These are phyloP conservation scores for Trichocladium uniseriatum DNA, from an alignment of 495 filamentous ascomycete genomes.

Conservation along the genomic window DNA sequence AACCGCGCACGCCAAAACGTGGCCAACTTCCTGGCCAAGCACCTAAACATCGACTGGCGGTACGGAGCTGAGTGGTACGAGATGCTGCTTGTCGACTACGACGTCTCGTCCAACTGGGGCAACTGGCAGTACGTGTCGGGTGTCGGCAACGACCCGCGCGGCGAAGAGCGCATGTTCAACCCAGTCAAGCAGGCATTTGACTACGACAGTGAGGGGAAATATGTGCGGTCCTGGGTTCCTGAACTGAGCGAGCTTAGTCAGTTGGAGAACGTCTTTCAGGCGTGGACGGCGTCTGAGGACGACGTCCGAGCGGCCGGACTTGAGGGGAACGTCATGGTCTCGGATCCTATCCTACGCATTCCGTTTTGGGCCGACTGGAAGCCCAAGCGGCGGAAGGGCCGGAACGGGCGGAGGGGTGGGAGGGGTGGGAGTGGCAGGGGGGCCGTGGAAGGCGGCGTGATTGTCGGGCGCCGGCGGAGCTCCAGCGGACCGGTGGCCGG, in stretches of 20 bases:
- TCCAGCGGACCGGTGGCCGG: too few species aligned
- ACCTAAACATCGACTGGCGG: constrained; percentile 65
- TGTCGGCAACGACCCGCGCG: constrained; percentile 63
- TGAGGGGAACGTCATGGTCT: constrained; percentile 41
- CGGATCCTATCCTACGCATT: constrained; percentile 48
- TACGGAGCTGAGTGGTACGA: constrained; percentile 75
- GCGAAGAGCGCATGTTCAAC: constrained; percentile 58
- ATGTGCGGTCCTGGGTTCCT: constrained; percentile 56
- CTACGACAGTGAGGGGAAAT: constrained; percentile 56
- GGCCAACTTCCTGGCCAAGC: constrained; percentile 59
- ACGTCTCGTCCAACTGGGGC: constrained; percentile 62
- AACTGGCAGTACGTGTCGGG: constrained; percentile 72
- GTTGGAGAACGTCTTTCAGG: constrained; percentile 52
- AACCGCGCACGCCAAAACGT: constrained; percentile 66
- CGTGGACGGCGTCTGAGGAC: constrained; percentile 47
- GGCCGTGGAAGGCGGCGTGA: not conserved
- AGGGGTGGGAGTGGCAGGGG: not conserved
- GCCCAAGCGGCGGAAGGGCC: constrained; percentile 12
- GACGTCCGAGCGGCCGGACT: constrained; percentile 45
- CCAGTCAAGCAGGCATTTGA: constrained; percentile 62
- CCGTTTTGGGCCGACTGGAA: constrained; percentile 42
- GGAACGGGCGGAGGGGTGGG: not conserved
- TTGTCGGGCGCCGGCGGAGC: not conserved
- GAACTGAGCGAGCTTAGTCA: constrained; percentile 46
- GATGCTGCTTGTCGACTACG: constrained; percentile 58